Evolutionary conservation across 169 alveolate species (phyloP).

Genomic region (Cryptosporidium sp.): DNA sequence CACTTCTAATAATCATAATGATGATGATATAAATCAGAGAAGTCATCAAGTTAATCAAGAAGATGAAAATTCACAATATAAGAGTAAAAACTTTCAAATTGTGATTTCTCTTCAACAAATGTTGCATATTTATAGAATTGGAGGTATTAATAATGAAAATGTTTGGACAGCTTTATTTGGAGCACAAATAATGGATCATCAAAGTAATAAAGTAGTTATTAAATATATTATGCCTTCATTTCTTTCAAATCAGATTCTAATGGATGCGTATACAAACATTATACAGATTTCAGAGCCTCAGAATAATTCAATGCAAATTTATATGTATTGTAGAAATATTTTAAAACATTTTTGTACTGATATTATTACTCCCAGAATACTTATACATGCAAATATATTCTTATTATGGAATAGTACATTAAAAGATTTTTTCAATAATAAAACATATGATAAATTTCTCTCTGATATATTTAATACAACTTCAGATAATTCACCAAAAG

Average conservation of each 20-base stretch:
- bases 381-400: conserved; percentile 59
- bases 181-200: background rate
- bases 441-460: conserved; percentile 13
- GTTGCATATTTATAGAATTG: conserved; percentile 26
- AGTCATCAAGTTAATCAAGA: background rate
- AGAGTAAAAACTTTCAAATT: background rate
- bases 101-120: conserved; percentile 49
- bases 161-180: conserved; percentile 74
- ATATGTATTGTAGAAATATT: conserved; percentile 56
- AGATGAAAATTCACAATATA: background rate
- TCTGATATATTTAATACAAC: conserved; percentile 5
- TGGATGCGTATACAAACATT: conserved; percentile 53
- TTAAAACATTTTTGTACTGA: conserved; percentile 46
- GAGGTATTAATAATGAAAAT: conserved; percentile 63
- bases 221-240: conserved; percentile 42
- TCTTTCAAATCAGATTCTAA: conserved; percentile 43
- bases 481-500: background rate
- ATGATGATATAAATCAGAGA: background rate
- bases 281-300: conserved; percentile 44
- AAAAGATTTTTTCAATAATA: conserved; percentile 18
- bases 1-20: background rate
- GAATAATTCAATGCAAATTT: conserved; percentile 45
- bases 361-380: conserved; percentile 62
- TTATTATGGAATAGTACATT: conserved; percentile 54
- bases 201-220: background rate